phyloP scores from a whole-genome alignment of 441 rosid genomes.

The Euphorbia schlechtendalii region DNA sequence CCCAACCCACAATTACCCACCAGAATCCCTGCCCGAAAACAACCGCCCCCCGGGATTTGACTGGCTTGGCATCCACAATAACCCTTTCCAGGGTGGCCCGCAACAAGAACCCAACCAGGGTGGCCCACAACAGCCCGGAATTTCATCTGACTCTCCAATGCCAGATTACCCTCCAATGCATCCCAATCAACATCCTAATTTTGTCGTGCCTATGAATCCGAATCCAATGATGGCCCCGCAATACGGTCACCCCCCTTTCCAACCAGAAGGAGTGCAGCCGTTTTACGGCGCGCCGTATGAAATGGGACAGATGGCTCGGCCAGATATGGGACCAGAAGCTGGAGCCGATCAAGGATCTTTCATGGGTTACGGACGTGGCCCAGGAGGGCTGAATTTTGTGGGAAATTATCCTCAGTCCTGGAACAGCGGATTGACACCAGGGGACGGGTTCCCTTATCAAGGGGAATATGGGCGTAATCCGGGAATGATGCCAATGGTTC shows the following conservation, averaged over 20 bases:
- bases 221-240: conserved; percentile 49
- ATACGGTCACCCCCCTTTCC: conserved; percentile 49
- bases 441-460: conserved; percentile 47
- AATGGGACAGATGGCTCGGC: conserved; percentile 33
- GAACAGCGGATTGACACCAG: conserved; percentile 44
- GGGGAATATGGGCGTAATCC: conserved; percentile 50
- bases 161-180: conserved; percentile 60
- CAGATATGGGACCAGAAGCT: conserved; percentile 42
- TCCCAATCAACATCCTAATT: conserved; percentile 58
- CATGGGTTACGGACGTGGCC: conserved; percentile 60
- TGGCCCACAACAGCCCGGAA: conserved; percentile 43
- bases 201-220: conserved; percentile 55
- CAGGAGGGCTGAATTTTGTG: conserved; percentile 42
- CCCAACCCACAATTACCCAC: conserved; percentile 46
- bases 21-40: conserved; percentile 37
- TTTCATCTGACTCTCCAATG: conserved; percentile 38
- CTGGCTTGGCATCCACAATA: conserved; percentile 35
- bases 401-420: conserved; percentile 61
- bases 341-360: conserved; percentile 71
- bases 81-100: conserved; percentile 29
- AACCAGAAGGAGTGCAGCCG: conserved; percentile 61
- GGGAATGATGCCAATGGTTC: conserved; percentile 30
- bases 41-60: conserved; percentile 65
- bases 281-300: conserved; percentile 58
- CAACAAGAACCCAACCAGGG: conserved; percentile 49